Evolutionary conservation across 495 filamentous ascomycete species (phyloP).

Genomic region (Talaromyces wortmannii): DNA sequence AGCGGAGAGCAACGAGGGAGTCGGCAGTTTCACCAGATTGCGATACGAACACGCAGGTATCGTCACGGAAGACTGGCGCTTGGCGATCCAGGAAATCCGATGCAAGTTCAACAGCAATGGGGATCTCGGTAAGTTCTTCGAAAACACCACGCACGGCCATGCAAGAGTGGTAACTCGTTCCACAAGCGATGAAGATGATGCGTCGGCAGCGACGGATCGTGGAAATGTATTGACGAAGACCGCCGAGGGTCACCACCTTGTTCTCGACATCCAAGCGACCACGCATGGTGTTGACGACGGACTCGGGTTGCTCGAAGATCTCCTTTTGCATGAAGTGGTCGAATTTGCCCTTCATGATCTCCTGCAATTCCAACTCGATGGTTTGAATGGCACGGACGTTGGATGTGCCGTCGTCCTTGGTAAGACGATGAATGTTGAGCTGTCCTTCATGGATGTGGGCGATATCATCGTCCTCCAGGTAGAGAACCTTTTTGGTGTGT

Average conservation of each 20-base stretch:
- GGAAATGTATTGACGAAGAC: slow-evolving; percentile 87
- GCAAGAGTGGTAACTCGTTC: slow-evolving; percentile 96
- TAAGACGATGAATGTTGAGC: slow-evolving; percentile 95
- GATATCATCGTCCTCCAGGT: slow-evolving; percentile 98
- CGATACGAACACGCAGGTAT: slow-evolving; percentile 98
- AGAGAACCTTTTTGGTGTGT: slow-evolving; percentile 99
- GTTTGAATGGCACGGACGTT: slow-evolving; percentile 98
- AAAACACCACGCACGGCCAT: slow-evolving; percentile 98
- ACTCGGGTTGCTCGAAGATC: slow-evolving; percentile 99
- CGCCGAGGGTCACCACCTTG: slow-evolving; percentile 91
- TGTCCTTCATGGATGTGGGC: slow-evolving; percentile 98
- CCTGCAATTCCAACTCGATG: slow-evolving; percentile 94
- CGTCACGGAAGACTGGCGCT: slow-evolving; percentile 98
- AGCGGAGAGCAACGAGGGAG: slow-evolving; percentile 91
- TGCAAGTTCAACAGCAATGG: slow-evolving; percentile 91
- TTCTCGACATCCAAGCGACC: slow-evolving; percentile 89
- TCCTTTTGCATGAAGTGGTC: slow-evolving; percentile 99
- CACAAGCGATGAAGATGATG: slow-evolving; percentile 97
- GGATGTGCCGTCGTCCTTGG: slow-evolving; percentile 91
- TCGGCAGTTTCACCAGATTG: slow-evolving; percentile 99
- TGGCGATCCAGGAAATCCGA: slow-evolving; percentile 97
- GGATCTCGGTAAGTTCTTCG: slow-evolving; percentile 96
- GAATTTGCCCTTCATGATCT: slow-evolving; percentile 99
- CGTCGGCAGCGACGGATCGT: slow-evolving; percentile 94
- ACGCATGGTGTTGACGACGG: slow-evolving; percentile 98